phyloP scores from a whole-genome alignment of 1,284 basidiomycete species.

The Cerioporus squamosus region DNA sequence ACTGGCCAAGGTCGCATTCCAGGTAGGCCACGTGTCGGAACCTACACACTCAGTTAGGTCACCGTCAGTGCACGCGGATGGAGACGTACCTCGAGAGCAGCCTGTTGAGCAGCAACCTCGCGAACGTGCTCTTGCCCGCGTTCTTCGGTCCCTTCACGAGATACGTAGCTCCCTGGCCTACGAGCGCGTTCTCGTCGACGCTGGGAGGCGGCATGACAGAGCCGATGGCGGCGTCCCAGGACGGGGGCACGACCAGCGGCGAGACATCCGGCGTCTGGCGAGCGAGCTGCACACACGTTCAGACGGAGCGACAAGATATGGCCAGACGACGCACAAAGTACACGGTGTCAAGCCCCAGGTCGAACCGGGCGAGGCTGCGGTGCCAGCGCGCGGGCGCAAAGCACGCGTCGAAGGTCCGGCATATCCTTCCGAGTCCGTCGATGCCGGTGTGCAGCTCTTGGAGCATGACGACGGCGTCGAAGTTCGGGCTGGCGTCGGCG shows the following conservation, averaged over 20 bases:
- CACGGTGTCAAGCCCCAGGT: constrained; percentile 54
- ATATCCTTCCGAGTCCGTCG: constrained; percentile 66
- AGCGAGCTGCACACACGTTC: constrained; percentile 39
- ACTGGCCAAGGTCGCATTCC: constrained; percentile 93
- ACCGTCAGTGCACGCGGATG: too few species aligned
- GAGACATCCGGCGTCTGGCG: constrained; percentile 47
- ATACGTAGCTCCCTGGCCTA: constrained; percentile 36
- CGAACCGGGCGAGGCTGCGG: constrained; percentile 24
- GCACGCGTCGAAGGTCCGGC: constrained; percentile 60
- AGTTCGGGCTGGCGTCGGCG: constrained; percentile 5
- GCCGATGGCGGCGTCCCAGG: constrained; percentile 61
- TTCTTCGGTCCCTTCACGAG: constrained; percentile 87
- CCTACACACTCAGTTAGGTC: constrained; percentile 39
- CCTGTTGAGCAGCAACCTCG: constrained; percentile 75
- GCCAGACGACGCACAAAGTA: constrained; percentile 51
- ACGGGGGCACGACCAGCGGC: constrained; percentile 53
- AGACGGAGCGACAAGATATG: constrained; percentile 7
- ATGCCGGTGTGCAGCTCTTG: constrained; percentile 59
- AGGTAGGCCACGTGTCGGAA: constrained; percentile 84
- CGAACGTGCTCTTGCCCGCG: constrained; percentile 89
- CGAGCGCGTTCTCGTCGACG: neutral
- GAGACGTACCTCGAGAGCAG: constrained; percentile 58
- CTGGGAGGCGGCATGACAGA: neutral
- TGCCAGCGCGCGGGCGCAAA: constrained; percentile 53
- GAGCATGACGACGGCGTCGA: constrained; percentile 52